phyloP scores from a whole-genome alignment of 148 eudicot genomes.

The Rhododendron molle region DNA sequence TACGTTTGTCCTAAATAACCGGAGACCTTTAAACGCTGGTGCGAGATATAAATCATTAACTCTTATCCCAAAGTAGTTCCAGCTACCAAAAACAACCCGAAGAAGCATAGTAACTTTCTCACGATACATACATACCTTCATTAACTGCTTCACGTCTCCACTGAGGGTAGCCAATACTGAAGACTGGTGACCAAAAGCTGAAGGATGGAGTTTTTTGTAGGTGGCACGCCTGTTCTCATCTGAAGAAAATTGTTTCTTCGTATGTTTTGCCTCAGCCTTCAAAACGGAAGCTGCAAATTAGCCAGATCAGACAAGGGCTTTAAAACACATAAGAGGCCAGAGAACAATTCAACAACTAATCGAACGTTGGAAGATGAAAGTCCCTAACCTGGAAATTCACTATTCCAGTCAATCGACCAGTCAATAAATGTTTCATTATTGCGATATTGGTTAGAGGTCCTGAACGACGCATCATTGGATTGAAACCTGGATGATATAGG shows the following conservation, averaged over 20 bases:
- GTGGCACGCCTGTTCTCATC: slow-evolving; percentile 80
- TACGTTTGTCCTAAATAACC: not conserved
- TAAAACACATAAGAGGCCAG: not conserved
- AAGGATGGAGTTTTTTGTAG: slow-evolving; percentile 41
- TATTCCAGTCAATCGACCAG: slow-evolving; percentile 32
- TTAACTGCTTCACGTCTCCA: slow-evolving; percentile 45
- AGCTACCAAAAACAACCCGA: not conserved
- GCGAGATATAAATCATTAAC: not conserved
- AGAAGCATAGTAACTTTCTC: not conserved
- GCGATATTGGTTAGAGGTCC: slow-evolving; percentile 41
- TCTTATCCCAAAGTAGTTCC: not conserved
- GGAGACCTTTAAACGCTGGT: not conserved
- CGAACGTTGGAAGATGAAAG: not conserved
- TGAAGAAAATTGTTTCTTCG: slow-evolving; percentile 42
- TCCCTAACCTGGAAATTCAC: slow-evolving; percentile 58
- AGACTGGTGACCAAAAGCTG: slow-evolving; percentile 28
- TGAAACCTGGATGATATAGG: slow-evolving; percentile 46
- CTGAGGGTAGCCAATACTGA: slow-evolving; percentile 32
- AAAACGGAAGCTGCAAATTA: slow-evolving; percentile 48
- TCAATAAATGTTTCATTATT: slow-evolving; percentile 46
- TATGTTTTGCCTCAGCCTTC: slow-evolving; percentile 55
- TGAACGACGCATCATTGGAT: slow-evolving; percentile 33
- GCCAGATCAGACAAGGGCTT: slow-evolving; percentile 10
- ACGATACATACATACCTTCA: slow-evolving; percentile 37
- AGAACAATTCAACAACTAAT: not conserved